A percentile compares a stretch with the other conserved stretches of the same genome.
Evolutionary conservation across 2,329 filamentous ascomycete genomes (phyloP).

Genomic region (Metarhizium brunneum): DNA sequence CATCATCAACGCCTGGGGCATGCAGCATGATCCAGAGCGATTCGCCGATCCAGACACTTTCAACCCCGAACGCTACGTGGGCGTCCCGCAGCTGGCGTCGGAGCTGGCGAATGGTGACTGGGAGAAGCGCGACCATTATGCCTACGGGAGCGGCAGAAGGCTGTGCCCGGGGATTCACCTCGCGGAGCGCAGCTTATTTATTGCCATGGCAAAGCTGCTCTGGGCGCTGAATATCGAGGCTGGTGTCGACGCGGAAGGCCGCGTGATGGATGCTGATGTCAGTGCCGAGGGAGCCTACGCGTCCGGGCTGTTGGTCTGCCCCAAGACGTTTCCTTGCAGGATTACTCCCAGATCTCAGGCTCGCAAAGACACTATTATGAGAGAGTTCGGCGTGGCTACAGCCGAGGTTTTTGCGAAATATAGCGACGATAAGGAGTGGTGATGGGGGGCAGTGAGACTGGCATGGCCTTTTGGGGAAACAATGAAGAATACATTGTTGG

Average conservation of each 20-base stretch:
- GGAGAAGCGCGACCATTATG: constrained; percentile 30
- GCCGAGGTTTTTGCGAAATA: not conserved
- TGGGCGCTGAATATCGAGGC: constrained; percentile 28
- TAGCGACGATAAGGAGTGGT: not conserved
- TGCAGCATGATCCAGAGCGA: constrained; percentile 16
- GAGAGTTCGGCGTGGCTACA: not conserved
- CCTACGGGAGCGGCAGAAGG: constrained; percentile 35
- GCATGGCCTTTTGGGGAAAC: no score
- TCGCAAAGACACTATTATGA: not conserved
- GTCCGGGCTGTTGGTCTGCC: not conserved
- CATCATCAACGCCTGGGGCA: constrained; percentile 25
- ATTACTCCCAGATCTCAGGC: not conserved
- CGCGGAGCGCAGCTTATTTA: constrained; percentile 34
- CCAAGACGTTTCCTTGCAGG: not conserved
- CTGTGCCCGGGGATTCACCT: constrained; percentile 40
- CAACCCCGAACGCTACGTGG: constrained; percentile 15
- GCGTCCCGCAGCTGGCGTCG: constrained; percentile 18
- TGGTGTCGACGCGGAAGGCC: not conserved
- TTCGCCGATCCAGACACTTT: constrained; percentile 21
- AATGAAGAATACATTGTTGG: no score
- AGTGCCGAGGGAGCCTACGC: not conserved
- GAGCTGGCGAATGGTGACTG: constrained; percentile 15
- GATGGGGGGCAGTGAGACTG: not conserved
- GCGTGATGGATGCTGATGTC: not conserved
- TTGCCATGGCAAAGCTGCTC: constrained; percentile 28